These are phyloP conservation scores for Candida taoyuanica DNA, from an alignment of 805 yeast species.

Conservation along the genomic window DNA sequence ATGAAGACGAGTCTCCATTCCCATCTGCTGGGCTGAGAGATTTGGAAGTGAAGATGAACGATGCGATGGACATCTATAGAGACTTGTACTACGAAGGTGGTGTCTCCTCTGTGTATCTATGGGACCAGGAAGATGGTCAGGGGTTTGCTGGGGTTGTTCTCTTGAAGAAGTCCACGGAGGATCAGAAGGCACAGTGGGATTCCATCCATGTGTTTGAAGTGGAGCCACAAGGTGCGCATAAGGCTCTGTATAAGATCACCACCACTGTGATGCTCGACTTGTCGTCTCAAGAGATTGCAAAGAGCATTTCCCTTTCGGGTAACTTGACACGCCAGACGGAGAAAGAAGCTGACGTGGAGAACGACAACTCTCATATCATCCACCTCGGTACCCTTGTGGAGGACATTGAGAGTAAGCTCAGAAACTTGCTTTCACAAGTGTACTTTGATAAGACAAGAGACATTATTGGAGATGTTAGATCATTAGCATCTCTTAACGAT, in stretches of 20 bases:
- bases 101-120: constrained; percentile 77
- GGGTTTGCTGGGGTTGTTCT: constrained; percentile 90
- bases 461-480: constrained; percentile 68
- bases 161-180: constrained; percentile 63
- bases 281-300: constrained; percentile 26
- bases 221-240: constrained; percentile 5
- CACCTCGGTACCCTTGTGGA: constrained; percentile 84
- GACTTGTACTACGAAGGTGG: constrained; percentile 97
- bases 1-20: constrained; percentile 67
- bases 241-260: constrained; percentile 59
- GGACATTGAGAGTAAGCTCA: constrained; percentile 79
- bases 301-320: constrained; percentile 61
- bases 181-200: constrained; percentile 59
- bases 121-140: constrained; percentile 72
- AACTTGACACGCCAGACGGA: constrained; percentile 79
- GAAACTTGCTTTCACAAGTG: constrained; percentile 87
- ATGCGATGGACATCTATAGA: constrained; percentile 86
- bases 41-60: constrained; percentile 78
- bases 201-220: constrained; percentile 86
- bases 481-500: constrained; percentile 20
- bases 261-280: constrained; percentile 84
- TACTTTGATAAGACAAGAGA: constrained; percentile 94
- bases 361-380: constrained; percentile 52
- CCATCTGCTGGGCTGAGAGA: constrained; percentile 66
- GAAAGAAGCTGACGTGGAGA: constrained; percentile 21